Evolutionary conservation across 2,329 filamentous ascomycete species (phyloP).

Genomic region (Penicillium sp.): DNA sequence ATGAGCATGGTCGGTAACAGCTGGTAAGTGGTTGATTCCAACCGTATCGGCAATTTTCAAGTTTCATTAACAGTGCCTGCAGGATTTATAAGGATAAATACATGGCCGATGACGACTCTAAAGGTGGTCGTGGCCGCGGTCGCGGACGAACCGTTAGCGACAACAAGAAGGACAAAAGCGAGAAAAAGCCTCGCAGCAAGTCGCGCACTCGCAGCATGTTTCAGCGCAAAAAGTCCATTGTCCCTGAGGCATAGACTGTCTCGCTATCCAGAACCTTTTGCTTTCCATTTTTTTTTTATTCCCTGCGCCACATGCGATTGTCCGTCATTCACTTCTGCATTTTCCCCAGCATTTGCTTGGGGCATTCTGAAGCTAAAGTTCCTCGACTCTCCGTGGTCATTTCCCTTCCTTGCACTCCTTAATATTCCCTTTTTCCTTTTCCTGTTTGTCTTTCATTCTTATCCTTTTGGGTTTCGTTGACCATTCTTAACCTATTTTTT

Average conservation of each 20-base stretch:
- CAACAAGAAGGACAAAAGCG: conserved; percentile 68
- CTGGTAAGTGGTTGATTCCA: conserved; percentile 64
- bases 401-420: conserved; percentile 10
- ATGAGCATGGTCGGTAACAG: conserved; percentile 98
- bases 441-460: conserved; percentile 13
- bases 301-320: not conserved
- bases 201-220: conserved; percentile 74
- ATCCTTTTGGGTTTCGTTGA: conserved; percentile 12
- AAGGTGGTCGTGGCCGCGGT: conserved; percentile 23
- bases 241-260: conserved; percentile 25
- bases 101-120: conserved; percentile 60
- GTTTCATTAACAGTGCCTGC: conserved; percentile 2
- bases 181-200: conserved; percentile 71
- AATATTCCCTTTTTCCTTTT: not conserved
- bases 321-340: conserved; percentile 17
- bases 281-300: not conserved
- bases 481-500: not conserved
- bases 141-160: conserved; percentile 41
- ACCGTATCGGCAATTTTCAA: conserved; percentile 7
- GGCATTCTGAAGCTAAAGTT: conserved; percentile 18
- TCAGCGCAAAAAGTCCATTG: conserved; percentile 54
- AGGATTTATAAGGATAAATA: conserved; percentile 99
- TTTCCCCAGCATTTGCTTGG: conserved; percentile 15
- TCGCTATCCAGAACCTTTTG: conserved; percentile 7
- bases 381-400: conserved; percentile 6